Evolutionary conservation across 768 basidiomycete species (phyloP).

Genomic region (Neoboletus subvelutipes): DNA sequence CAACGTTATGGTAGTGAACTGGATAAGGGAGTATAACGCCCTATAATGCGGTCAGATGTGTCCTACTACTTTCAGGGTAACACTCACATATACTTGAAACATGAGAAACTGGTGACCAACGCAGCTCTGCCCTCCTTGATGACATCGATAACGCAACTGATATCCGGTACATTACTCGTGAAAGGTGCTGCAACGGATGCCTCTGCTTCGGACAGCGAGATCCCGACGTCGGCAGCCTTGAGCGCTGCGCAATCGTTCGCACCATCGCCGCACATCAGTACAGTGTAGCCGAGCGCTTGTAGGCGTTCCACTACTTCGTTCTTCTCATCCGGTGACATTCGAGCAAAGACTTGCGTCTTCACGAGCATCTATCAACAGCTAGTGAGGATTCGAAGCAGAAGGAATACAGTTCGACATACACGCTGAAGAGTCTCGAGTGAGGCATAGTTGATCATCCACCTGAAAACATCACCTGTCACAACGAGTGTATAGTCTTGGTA

Average conservation of each 20-base stretch:
- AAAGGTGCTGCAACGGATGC: conserved; percentile 98
- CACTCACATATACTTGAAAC: conserved; percentile 98
- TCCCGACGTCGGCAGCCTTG: conserved; percentile 97
- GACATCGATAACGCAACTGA: conserved; percentile 93
- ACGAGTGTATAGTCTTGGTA: conserved; percentile 90
- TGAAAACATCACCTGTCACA: conserved; percentile 92
- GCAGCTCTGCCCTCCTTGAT: conserved; percentile 97
- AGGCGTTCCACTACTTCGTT: conserved; percentile 96
- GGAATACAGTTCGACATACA: conserved; percentile 38
- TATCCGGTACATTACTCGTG: conserved; percentile 90
- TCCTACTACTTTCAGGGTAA: neutral
- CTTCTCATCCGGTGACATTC: conserved; percentile 99
- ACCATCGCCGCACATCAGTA: conserved; percentile 98
- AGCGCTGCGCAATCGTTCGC: conserved; percentile 98
- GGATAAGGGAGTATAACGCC: conserved; percentile 97
- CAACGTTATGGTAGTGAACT: conserved; percentile 96
- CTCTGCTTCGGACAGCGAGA: conserved; percentile 96
- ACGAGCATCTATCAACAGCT: conserved; percentile 81
- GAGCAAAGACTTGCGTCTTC: conserved; percentile 92
- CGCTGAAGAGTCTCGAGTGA: conserved; percentile 92
- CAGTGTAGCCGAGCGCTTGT: conserved; percentile 91
- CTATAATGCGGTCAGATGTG: conserved; percentile 41
- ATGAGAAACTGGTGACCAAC: conserved; percentile 96
- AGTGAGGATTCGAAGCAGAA: neutral
- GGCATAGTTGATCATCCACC: conserved; percentile 97